Base-by-base conservation (phyloP, 2,329 filamentous ascomycete genomes). In the Capronia epimyces region DNA sequence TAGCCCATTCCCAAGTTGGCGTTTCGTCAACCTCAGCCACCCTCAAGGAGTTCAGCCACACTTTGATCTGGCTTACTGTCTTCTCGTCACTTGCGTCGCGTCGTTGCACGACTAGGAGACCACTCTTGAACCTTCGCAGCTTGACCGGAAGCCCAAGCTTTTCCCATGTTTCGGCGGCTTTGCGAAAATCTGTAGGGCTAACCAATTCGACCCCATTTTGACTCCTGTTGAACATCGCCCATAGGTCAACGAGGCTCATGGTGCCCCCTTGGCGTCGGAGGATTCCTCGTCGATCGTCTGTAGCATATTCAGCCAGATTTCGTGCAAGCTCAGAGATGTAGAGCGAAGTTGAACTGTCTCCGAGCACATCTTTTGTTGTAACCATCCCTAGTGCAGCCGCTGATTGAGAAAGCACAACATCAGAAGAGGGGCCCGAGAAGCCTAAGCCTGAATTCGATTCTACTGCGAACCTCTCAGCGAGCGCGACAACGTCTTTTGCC, bases 341-440 rank as follows among this genome's bases (percentile, higher is more conserved):
- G 2, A 97, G 78, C 12, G 84, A 87, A 65, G 94, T 88, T 46
- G 83, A 77, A 32, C 79, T 79, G 34, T 84, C 81, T n/a, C 85
- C 82, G 1, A 95, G 84, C 73, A 95, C 95, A 61, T 97, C 91
- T 69, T 90, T 95, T 1, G 91, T 97, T 0, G 91, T 94, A n/a
- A 93, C 79, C 46, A 97, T 79, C 0, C 90, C 89, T 0, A 97
- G 77, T 45, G 91, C 87, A 50, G 82, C 87, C 4, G 84, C 86
- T 1, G 88, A 94, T 64, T 94, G 86, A 1, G 86, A 87, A 7
- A 94, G 76, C 2, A 95, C 74, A 9, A 88, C 82, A 66, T 93
- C 88, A 0, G 80, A 77, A 4, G 77, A 81, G 12, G 74, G 77
- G 3, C 54, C 41, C 13, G 44, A 10, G n/a, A 75, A 78, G 18